phyloP scores from a whole-genome alignment of 805 yeast genomes.

The Candida montana region DNA sequence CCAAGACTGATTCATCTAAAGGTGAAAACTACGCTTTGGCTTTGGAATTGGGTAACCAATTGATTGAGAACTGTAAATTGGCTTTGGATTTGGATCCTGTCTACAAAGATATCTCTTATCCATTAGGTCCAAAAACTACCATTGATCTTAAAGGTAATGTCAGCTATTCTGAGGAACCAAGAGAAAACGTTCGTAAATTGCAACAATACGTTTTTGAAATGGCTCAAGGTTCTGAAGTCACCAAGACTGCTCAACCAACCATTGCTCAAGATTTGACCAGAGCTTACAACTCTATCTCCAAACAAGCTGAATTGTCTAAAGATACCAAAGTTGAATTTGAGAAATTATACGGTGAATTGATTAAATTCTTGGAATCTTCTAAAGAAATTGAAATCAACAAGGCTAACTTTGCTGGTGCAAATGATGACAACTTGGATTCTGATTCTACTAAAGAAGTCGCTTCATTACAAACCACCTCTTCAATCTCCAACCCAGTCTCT shows the following conservation, averaged over 20 bases:
- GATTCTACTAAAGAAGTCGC: slow-evolving; percentile 75
- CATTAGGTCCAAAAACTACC: slow-evolving; percentile 90
- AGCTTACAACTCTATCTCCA: slow-evolving; percentile 75
- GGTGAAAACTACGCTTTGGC: slow-evolving; percentile 94
- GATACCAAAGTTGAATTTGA: slow-evolving; percentile 68
- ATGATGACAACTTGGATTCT: slow-evolving; percentile 44
- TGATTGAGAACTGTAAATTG: slow-evolving; percentile 92
- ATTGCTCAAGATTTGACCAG: slow-evolving; percentile 80
- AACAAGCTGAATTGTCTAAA: slow-evolving; percentile 57
- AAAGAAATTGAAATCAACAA: slow-evolving; percentile 67
- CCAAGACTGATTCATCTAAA: slow-evolving; percentile 61
- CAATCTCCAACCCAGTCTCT: slow-evolving; percentile 69
- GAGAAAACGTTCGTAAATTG: slow-evolving; percentile 87
- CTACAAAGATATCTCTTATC: slow-evolving; percentile 89
- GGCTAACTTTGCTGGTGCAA: slow-evolving; percentile 48
- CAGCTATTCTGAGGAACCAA: slow-evolving; percentile 75
- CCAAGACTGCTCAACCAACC: slow-evolving; percentile 65
- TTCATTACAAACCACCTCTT: slow-evolving; percentile 68
- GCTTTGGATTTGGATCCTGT: slow-evolving; percentile 79
- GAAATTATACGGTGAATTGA: slow-evolving; percentile 62
- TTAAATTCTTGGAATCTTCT: slow-evolving; percentile 61
- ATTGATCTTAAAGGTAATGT: slow-evolving; percentile 87
- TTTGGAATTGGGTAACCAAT: slow-evolving; percentile 82
- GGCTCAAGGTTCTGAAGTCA: slow-evolving; percentile 90
- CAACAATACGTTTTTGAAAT: slow-evolving; percentile 94